Conservation (phyloP, 1,284 basidiomycete species). For the Flammula alnicola region DNA sequence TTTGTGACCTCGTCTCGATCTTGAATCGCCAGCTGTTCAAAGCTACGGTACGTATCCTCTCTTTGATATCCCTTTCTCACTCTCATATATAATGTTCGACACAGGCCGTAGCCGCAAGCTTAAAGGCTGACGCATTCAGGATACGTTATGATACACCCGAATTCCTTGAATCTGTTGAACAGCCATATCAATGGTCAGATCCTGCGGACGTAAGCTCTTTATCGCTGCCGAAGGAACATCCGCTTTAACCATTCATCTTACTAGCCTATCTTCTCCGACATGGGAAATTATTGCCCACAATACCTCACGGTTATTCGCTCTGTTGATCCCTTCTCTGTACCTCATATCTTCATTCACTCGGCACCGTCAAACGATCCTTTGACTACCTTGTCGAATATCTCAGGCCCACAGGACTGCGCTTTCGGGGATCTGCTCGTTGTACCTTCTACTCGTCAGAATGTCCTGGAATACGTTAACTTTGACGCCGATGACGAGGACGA, state of each 20-base stretch:
- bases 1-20: too few relatives aligned
- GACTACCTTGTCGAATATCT: slow-evolving; percentile 37
- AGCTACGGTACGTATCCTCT: slow-evolving; percentile 42
- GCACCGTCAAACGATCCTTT: slow-evolving; percentile 43
- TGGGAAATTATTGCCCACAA: slow-evolving; percentile 18
- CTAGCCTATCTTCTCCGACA: slow-evolving; percentile 10
- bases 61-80: slow-evolving; percentile 1
- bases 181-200: slow-evolving; percentile 49
- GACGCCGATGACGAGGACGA: too few relatives aligned
- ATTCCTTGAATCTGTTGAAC: slow-evolving; percentile 38
- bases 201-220: slow-evolving; percentile 46
- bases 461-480: too few relatives aligned
- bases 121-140: slow-evolving; percentile 36
- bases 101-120: slow-evolving; percentile 46
- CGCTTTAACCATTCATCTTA: background rate
- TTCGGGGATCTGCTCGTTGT: slow-evolving; percentile 35
- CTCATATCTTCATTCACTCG: slow-evolving; percentile 55
- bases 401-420: slow-evolving; percentile 38
- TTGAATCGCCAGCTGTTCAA: too few relatives aligned
- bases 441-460: slow-evolving; percentile 16
- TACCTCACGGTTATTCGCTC: slow-evolving; percentile 49
- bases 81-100: slow-evolving; percentile 9
- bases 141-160: slow-evolving; percentile 39
- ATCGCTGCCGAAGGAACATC: background rate
- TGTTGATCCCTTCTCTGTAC: slow-evolving; percentile 43